Base-by-base conservation (phyloP, 164 flowering plant genomes). In the Litsea cubeba region DNA sequence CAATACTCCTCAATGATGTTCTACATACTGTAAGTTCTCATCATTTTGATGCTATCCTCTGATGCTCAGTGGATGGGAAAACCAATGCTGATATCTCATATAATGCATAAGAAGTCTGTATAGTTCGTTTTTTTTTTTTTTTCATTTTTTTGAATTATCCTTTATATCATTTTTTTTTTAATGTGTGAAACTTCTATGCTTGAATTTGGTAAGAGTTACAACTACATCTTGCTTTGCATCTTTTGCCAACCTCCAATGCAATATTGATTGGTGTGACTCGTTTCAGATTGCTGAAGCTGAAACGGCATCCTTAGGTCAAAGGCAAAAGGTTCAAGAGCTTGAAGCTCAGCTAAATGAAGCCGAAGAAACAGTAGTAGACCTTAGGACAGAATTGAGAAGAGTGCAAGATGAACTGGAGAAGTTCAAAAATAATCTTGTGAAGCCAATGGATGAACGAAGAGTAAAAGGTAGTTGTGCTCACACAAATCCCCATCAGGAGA, bases 341-440 rank as follows among this genome's bases (percentile, higher is more conserved):
- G 97, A 93, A 84, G 91, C 87, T 63, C 97, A 93, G 81, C 91
- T 95, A 7, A 87, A 87, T 11, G 93, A 90, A 85, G 95, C 97
- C 67, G 93, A 92, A 79, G 92, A 91, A 71, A 89, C 85, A 60
- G 92, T 87, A 17, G 83, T 68, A 46, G 93, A 87, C 46, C 97
- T 92, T 67, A 85, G 95, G 74, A 80, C 79, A 72, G 92, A 92
- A 79, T 76, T 92, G 81, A 80, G 81, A 72, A 79, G 74, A 78
- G 88, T 79, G 46, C 88, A 84, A 57, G 83, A 81, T 77, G 91
- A 88, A 76, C 62, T 90, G 77, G 87, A 84, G 76, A 80, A 70
- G 70, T 66, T 79, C 72, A 82, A 74, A 71, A 79, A 64, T 23
- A 73, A 79, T 49, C 76, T 72, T 49, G 62, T 26, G 50, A 76